Conservation (phyloP, 208 protist species). For the Zelonia costaricensis region DNA sequence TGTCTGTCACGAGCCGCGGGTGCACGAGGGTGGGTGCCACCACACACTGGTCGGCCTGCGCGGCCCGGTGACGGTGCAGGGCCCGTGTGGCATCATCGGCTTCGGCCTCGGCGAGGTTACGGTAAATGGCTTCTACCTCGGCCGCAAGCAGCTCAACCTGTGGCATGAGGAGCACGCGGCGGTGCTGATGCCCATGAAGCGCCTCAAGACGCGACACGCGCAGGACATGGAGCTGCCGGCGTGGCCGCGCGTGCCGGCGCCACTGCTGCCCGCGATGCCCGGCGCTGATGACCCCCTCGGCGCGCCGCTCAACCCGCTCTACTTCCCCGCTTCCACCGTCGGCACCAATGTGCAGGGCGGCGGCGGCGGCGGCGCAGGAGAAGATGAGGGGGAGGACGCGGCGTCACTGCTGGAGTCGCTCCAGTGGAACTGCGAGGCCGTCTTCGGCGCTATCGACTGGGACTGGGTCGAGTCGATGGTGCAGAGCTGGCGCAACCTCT, state of each 20-base stretch:
- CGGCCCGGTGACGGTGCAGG: conserved; percentile 64
- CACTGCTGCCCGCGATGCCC: conserved; percentile 9
- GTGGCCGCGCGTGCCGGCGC: conserved; percentile 22
- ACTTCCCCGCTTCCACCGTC: conserved; percentile 3
- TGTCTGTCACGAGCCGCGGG: conserved; percentile 44
- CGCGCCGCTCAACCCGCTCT: conserved; percentile 3
- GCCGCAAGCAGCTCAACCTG: conserved; percentile 63
- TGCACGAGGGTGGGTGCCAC: conserved; percentile 39
- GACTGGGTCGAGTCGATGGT: conserved; percentile 73
- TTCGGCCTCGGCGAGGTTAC: conserved; percentile 67
- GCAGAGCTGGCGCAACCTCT: conserved; percentile 40
- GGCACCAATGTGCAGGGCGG: neutral
- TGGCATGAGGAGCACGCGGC: conserved; percentile 48
- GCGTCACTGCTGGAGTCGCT: conserved; percentile 19
- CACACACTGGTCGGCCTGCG: conserved; percentile 68
- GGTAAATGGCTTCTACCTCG: conserved; percentile 71
- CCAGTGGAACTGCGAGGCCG: conserved; percentile 52
- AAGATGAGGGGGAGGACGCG: conserved; percentile 22
- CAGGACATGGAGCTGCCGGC: conserved; percentile 31
- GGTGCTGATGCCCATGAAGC: conserved; percentile 59
- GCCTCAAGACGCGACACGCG: conserved; percentile 37
- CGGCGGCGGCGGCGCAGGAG: neutral
- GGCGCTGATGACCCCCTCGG: conserved; percentile 4
- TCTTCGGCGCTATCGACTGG: conserved; percentile 85
- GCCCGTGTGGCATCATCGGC: conserved; percentile 73